phyloP scores from a whole-genome alignment of 441 rosid species.

The Adansonia madagascariensis region DNA sequence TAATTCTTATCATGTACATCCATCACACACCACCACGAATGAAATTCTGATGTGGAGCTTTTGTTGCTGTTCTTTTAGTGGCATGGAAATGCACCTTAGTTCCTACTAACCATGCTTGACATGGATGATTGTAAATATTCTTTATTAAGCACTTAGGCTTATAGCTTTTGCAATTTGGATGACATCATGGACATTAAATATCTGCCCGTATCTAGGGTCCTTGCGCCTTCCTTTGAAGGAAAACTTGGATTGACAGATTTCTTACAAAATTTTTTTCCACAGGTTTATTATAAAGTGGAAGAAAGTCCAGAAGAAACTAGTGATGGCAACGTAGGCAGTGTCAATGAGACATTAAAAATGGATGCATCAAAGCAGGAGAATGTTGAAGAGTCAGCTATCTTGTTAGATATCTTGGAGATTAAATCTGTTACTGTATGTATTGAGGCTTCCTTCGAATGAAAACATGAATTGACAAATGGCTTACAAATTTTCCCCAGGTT shows the following conservation, averaged over 20 bases:
- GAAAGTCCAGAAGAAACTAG: slow-evolving; percentile 43
- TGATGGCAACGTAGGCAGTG: slow-evolving; percentile 1
- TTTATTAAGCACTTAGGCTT: slow-evolving; percentile 4
- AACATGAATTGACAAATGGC: neutral
- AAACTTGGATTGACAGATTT: neutral
- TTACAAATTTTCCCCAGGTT: slow-evolving; percentile 39
- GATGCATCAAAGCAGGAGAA: slow-evolving; percentile 25
- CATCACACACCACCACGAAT: neutral
- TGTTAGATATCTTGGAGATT: neutral
- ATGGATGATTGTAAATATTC: slow-evolving; percentile 4
- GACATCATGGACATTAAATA: neutral
- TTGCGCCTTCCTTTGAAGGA: neutral
- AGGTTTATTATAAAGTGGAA: slow-evolving; percentile 65
- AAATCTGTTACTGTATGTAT: neutral
- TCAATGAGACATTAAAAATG: slow-evolving; percentile 20
- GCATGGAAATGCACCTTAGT: neutral
- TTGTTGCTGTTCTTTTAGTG: neutral
- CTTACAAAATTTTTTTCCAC: slow-evolving; percentile 7
- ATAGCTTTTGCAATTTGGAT: slow-evolving; percentile 1
- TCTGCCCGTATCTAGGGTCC: neutral
- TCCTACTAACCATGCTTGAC: neutral
- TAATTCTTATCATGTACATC: neutral
- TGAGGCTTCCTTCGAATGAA: neutral
- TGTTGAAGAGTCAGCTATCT: slow-evolving; percentile 24
- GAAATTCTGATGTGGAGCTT: neutral